These are phyloP conservation scores for Brassica napus DNA, from an alignment of 345 rosid genomes.

Conservation along the genomic window DNA sequence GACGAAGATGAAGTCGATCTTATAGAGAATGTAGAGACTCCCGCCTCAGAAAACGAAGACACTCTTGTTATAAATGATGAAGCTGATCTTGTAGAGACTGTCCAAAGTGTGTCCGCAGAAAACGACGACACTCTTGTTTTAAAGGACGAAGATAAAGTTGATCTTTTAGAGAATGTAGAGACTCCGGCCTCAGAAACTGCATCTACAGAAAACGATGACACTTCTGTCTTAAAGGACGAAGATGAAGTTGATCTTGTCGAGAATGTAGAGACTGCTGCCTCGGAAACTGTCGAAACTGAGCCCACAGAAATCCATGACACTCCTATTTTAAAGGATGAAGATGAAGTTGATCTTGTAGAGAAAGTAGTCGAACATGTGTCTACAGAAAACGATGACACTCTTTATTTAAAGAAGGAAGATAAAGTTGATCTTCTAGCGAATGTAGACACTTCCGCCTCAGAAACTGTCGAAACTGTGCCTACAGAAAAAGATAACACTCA, in stretches of 20 bases:
- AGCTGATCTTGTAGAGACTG: not conserved
- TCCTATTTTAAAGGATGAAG: not conserved
- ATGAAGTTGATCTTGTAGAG: slow-evolving; percentile 1
- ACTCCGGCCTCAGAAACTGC: not conserved
- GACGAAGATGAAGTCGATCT: slow-evolving; percentile 1
- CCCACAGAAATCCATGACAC: not conserved
- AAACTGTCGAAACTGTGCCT: too few relatives aligned
- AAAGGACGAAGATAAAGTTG: too few relatives aligned
- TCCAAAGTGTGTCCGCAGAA: too few relatives aligned
- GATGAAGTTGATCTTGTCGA: not conserved
- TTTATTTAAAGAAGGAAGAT: not conserved
- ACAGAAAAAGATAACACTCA: not conserved
- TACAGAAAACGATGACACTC: not conserved
- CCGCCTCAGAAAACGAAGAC: not conserved
- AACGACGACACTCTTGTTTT: too few relatives aligned
- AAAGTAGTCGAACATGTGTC: not conserved
- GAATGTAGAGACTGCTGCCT: not conserved
- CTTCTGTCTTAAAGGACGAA: not conserved
- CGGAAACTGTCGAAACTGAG: not conserved
- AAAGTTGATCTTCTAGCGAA: not conserved
- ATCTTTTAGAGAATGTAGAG: too few relatives aligned
- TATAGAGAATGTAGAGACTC: not conserved
- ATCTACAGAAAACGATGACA: not conserved
- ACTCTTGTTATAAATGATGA: not conserved
- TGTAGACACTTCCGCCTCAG: too few relatives aligned